These are phyloP conservation scores for Stagonosporopsis chrysanthemi DNA, from an alignment of 2,329 filamentous ascomycete genomes.

Conservation along the genomic window DNA sequence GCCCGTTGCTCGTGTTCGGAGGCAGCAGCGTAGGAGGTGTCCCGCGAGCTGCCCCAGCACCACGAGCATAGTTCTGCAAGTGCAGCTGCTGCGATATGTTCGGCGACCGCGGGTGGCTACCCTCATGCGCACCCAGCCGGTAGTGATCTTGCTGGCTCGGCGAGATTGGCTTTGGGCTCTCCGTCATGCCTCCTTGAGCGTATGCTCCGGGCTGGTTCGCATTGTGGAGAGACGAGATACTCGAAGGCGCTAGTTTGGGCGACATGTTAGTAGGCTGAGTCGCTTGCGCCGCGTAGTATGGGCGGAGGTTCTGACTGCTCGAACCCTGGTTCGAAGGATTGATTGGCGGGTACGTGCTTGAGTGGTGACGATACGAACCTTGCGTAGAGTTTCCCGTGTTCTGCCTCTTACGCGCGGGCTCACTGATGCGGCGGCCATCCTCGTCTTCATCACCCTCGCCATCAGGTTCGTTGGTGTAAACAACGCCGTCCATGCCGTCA, in stretches of 20 bases:
- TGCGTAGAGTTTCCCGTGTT: conserved; percentile 62
- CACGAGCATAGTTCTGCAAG: conserved; percentile 65
- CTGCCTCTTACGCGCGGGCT: conserved; percentile 78
- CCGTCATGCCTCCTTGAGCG: conserved; percentile 75
- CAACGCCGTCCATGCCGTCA: conserved; percentile 69
- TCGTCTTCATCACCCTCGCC: conserved; percentile 64
- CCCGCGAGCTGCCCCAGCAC: conserved; percentile 61
- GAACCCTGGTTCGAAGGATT: conserved; percentile 49
- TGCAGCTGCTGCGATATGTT: conserved; percentile 70
- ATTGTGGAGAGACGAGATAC: conserved; percentile 47
- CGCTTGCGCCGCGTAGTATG: conserved; percentile 47
- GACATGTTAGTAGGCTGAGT: conserved; percentile 51
- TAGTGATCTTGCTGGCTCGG: conserved; percentile 65
- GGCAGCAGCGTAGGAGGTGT: conserved; percentile 60
- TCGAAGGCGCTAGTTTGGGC: conserved; percentile 48
- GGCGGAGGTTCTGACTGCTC: conserved; percentile 39
- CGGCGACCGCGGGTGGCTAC: conserved; percentile 63
- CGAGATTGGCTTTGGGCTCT: conserved; percentile 85
- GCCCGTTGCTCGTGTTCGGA: conserved; percentile 52
- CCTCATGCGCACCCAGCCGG: conserved; percentile 62
- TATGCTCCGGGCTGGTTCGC: conserved; percentile 65
- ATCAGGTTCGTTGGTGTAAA: conserved; percentile 65
- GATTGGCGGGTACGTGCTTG: conserved; percentile 79
- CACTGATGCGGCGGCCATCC: conserved; percentile 64
- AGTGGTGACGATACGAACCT: conserved; percentile 69